Evolutionary conservation across 2,329 filamentous ascomycete species (phyloP), one percentile per base, ranked within the genome.

Genomic region (Colletotrichum trifolii): DNA sequence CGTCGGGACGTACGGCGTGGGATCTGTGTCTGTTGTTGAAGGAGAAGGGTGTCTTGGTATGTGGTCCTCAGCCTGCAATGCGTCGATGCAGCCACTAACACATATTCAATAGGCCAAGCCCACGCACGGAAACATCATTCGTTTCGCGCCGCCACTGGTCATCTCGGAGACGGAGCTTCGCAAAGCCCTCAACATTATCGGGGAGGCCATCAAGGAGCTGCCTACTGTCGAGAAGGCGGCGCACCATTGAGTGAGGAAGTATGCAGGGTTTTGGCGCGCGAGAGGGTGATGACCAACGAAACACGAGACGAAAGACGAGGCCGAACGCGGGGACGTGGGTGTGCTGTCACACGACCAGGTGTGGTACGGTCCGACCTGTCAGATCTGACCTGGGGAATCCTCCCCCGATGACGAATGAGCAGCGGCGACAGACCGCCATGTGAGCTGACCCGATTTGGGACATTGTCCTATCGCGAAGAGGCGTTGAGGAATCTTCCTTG

Each of bases 51-150:
- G 82, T 99, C 61, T 78, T 99, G 86, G 93, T 96, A 85, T 36
- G 46, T 58, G 35, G 17, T 8, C 34, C 8, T 36, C 1, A n/a
- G 25, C 54, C 54, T 36, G 45, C 35, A 49, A 38, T 43, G 40
- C 46, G 9, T 10, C n/a, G 39, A 38, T 12, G 17, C 39, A 45
- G 48, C 4, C 11, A 49, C 67, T 73, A 59, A 72, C 66, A 36
- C 48, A 49, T 67, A 70, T 60, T 62, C 36, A 65, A 74, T 76
- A 97, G 93, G 96, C 96, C 73, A 99, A 99, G 87, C 96, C 96
- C 36, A 99, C 96, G 7, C 96, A 99, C 79, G 91, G 97, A 75
- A 97, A 98, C 80, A 98, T 99, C 77, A 99, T 99, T 76, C 92
- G 96, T 63, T 91, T 99, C 67, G 96, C 96, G n/a, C 96, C 96